Conservation (phyloP, 371 early-diverging fungal species). For the Rhizopus stolonifer region DNA sequence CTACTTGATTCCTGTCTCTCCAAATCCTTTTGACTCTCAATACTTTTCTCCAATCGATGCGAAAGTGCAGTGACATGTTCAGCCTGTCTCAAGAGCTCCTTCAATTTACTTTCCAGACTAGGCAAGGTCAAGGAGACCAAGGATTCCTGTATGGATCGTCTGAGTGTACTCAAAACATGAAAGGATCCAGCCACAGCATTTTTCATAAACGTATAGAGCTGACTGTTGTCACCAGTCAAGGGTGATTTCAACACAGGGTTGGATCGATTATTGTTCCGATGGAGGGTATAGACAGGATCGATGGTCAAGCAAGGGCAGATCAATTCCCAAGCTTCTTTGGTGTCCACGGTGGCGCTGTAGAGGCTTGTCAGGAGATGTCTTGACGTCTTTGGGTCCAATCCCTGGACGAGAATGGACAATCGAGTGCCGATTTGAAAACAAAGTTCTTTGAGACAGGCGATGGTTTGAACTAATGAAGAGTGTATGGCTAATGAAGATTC, state of each 20-base stretch:
- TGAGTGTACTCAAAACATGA: slow-evolving; percentile 33
- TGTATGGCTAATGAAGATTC: slow-evolving; percentile 1
- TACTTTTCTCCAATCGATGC: slow-evolving; percentile 23
- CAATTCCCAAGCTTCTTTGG: slow-evolving; percentile 51
- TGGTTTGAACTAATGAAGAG: slow-evolving; percentile 12
- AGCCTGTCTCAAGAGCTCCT: slow-evolving; percentile 23
- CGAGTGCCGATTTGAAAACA: slow-evolving; percentile 23
- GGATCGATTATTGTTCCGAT: too few relatives aligned
- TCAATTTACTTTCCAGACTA: slow-evolving; percentile 25
- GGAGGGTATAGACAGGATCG: slow-evolving; percentile 6
- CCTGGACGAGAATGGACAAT: slow-evolving; percentile 28
- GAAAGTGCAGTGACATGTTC: slow-evolving; percentile 32
- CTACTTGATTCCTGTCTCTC: too few relatives aligned
- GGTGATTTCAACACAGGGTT: background rate
- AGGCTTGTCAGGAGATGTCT: slow-evolving; percentile 47
- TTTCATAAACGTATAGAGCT: slow-evolving; percentile 35
- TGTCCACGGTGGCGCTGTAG: slow-evolving; percentile 53
- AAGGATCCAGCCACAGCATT: slow-evolving; percentile 36
- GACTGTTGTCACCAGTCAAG: slow-evolving; percentile 29
- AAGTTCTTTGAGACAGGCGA: slow-evolving; percentile 32
- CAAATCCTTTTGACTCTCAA: too few relatives aligned
- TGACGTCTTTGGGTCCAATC: slow-evolving; percentile 41
- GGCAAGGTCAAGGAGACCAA: background rate
- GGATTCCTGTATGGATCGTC: slow-evolving; percentile 33
- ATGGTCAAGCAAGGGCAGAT: slow-evolving; percentile 25